Evolutionary conservation across 352 stramenopile genomes (phyloP), one percentile per base, ranked within the genome.

Genomic region (Globisporangium cederbergense): DNA sequence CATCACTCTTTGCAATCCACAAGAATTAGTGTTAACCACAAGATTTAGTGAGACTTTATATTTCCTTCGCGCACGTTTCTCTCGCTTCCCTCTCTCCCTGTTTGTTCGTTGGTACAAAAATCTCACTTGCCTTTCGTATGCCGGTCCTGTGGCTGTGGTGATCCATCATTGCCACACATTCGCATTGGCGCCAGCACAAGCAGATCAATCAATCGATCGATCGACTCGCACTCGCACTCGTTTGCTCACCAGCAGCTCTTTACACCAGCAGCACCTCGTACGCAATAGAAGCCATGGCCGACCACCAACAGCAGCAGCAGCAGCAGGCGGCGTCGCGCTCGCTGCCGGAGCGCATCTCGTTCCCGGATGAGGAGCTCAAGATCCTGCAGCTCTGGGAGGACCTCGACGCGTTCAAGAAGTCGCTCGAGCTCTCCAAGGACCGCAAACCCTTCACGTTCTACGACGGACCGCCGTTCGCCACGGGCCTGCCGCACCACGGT

Each of bases 381-480:
- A 93, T 81, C 47, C 67, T 95, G 50, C 60, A 72, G 68, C 78
- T 90, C 38, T 95, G 84, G 92, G 83, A 97, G 47, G 71, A 97
- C 52, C 75, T 97, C 2, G 74, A 96, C 64, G 93, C 92, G 25
- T 97, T 97, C 77, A 72, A 96, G 51, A 97, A 89, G 69, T 97
- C 90, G 67, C 76, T 98, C 45, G 79, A 93, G 63, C 71, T 98
- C 22, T 97, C 88, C n/a, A 91, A 98, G 66, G 91, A 89, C 46
- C 77, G 89, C 57, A 95, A 93, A n/a, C 91, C 96, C 25, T 99
- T 97, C 80, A 99, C 97, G 4, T 99, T 99, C 72, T 99, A 99
- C 81, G 98, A 99, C 77, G 98, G 98, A 1, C 98, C 98, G 50
- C 98, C 98, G 14, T 99, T 99, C 81, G 98, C 98, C 32, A 99